These are phyloP conservation scores for Phlegmacium glaucopus DNA, from an alignment of 768 basidiomycete genomes.

Conservation along the genomic window DNA sequence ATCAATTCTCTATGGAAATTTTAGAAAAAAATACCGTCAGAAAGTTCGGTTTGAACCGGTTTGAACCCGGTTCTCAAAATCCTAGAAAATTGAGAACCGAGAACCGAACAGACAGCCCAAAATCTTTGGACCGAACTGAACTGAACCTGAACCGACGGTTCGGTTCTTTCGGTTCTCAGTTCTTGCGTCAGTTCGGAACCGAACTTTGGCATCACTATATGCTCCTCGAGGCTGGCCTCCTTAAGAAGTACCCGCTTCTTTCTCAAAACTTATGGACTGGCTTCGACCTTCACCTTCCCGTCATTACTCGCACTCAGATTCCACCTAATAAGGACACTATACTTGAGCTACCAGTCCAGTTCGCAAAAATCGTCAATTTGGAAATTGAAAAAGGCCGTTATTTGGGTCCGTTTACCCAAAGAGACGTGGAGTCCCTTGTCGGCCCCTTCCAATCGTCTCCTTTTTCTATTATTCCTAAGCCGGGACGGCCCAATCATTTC, in stretches of 20 bases:
- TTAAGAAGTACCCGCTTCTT: constrained; percentile 7
- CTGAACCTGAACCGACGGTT: too few relatives aligned
- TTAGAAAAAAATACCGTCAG: too few relatives aligned
- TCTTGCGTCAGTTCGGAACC: too few relatives aligned
- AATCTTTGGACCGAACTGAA: too few relatives aligned
- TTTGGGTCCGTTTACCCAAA: constrained; percentile 24
- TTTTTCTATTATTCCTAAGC: constrained; percentile 30
- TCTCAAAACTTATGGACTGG: constrained; percentile 17
- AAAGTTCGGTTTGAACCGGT: too few relatives aligned
- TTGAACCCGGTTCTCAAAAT: too few relatives aligned
- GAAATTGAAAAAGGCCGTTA: constrained; percentile 21
- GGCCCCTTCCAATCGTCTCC: constrained; percentile 37
- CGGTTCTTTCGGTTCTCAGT: too few relatives aligned
- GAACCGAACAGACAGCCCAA: too few relatives aligned
- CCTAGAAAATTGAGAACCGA: too few relatives aligned
- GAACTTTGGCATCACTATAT: too few relatives aligned
- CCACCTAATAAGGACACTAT: constrained; percentile 28
- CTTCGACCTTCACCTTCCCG: constrained; percentile 27
- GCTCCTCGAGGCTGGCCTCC: neutral
- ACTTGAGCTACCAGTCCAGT: neutral
- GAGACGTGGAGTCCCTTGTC: constrained; percentile 19
- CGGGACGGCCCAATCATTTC: constrained; percentile 22
- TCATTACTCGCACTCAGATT: constrained; percentile 17
- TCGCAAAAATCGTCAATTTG: constrained; percentile 8
- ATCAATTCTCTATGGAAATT: too few relatives aligned